Conservation (phyloP, 305 asterid species). For the Solanum hybrid region DNA sequence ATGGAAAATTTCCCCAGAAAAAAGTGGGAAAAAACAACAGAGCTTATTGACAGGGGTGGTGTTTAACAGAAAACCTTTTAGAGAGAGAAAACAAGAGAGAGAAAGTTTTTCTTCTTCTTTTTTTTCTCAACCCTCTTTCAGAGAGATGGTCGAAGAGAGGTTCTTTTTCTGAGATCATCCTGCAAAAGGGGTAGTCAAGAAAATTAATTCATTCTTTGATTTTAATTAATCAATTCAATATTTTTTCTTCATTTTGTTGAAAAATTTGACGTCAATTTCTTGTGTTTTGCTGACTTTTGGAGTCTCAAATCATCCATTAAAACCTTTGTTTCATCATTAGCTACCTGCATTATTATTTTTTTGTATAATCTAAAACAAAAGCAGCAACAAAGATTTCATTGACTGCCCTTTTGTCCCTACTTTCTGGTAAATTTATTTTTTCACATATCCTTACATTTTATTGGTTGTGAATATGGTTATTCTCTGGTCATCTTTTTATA, state of each 20-base stretch:
- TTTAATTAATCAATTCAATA: not conserved
- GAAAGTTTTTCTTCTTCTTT: conserved; percentile 25
- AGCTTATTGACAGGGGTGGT: conserved; percentile 18
- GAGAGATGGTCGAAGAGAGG: conserved; percentile 80
- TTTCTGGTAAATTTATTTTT: conserved; percentile 35
- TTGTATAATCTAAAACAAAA: conserved; percentile 1
- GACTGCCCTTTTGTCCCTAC: conserved; percentile 20
- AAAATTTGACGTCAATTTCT: not conserved
- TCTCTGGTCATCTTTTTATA: conserved; percentile 15
- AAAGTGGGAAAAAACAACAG: not conserved
- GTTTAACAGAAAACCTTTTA: conserved; percentile 28
- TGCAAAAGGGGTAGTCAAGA: conserved; percentile 47
- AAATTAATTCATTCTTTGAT: not conserved
- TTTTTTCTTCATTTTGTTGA: not conserved
- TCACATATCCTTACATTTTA: conserved; percentile 18
- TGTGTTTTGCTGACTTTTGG: conserved; percentile 3
- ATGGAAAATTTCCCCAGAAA: conserved; percentile 1
- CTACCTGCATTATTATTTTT: not conserved
- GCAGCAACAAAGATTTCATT: conserved; percentile 10
- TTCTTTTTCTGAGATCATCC: conserved; percentile 83
- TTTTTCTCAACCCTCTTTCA: conserved; percentile 45
- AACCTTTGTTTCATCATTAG: not conserved
- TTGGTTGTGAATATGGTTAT: conserved; percentile 44
- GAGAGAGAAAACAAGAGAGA: conserved; percentile 57
- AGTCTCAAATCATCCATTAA: not conserved